Evolutionary conservation across 2,329 filamentous ascomycete genomes (phyloP).

Genomic region (Aspergillus bombycis): DNA sequence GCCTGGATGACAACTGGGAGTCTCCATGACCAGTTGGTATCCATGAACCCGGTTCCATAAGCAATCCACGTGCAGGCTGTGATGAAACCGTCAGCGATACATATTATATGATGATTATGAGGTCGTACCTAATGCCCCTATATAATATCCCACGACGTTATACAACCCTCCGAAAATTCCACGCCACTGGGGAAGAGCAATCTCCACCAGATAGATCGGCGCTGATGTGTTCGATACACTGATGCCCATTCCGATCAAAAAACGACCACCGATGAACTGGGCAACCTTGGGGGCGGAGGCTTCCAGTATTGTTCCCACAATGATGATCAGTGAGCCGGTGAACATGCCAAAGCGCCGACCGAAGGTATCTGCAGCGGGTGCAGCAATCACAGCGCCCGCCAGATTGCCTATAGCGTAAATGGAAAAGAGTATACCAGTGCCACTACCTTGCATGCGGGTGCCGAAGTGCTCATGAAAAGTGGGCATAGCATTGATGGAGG

Average conservation of each 20-base stretch:
- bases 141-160: slow-evolving; percentile 26
- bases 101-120: background rate
- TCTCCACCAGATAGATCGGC: slow-evolving; percentile 34
- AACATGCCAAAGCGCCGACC: slow-evolving; percentile 50
- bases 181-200: slow-evolving; percentile 33
- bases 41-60: slow-evolving; percentile 26
- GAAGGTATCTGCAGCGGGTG: slow-evolving; percentile 49
- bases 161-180: slow-evolving; percentile 34
- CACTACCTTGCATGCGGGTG: slow-evolving; percentile 38
- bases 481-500: slow-evolving; percentile 49
- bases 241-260: slow-evolving; percentile 42
- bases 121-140: slow-evolving; percentile 13
- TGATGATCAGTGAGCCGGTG: slow-evolving; percentile 40
- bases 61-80: slow-evolving; percentile 24
- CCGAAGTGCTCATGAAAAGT: slow-evolving; percentile 48
- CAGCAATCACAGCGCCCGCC: slow-evolving; percentile 46
- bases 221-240: slow-evolving; percentile 36
- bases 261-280: slow-evolving; percentile 31
- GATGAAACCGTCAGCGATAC: background rate
- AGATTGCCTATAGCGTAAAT: slow-evolving; percentile 50
- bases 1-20: slow-evolving; percentile 61
- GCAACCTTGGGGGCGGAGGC: slow-evolving; percentile 25
- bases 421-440: slow-evolving; percentile 50
- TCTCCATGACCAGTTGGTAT: slow-evolving; percentile 54
- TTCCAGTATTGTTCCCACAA: slow-evolving; percentile 30